Evolutionary conservation across 1,139 yeast species (phyloP), one percentile per base, ranked within the genome.

Genomic region (Pichia sp.): DNA sequence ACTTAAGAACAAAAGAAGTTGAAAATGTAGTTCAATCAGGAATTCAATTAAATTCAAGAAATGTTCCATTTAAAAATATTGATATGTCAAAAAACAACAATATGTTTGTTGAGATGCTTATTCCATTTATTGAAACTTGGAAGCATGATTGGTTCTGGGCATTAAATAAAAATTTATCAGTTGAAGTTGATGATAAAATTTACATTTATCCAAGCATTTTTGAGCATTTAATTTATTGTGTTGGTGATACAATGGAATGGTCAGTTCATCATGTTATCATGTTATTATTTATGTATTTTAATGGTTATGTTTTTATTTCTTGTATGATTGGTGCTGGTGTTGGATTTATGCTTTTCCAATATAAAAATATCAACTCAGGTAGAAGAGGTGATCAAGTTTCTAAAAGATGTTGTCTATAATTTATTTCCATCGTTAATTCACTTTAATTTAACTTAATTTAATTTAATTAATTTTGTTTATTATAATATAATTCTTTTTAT

Each of bases 241-340:
- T 66, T 2, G 60, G 79, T 39, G 80, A 73, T 60, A 73, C 80
- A 1, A 55, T 78, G 24, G 80, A 80, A 58, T 77, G 82, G 75
- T 82, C 82, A 2, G 72, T 76, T 23, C 76, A 80, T 12, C 81
- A 81, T 58, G 64, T 80, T 43, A 73, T 81, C 54, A 82, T 81
- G 85, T 69, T 82, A 63, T 63, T 81, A 50, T 80, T 80, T 64
- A 82, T 81, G 87, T 80, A 80, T 67, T 81, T 77, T 65, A 81
- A 81, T 55, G 87, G 87, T 20, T 81, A 79, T 59, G 71, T 81
- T 34, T 75, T 80, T 47, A 76, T 81, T 47, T 73, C 80, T 30
- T 78, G 83, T 60, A 68, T 80, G 49, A 62, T 80, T 41, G 87
- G 87, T n/a, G 84, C 83, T 1, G 61, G 78, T 29, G 55, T 78